A percentile compares a stretch with the other conserved stretches of the same genome.
phyloP scores from a whole-genome alignment of 176 grass and related monocot species.

The Microstegium vimineum region DNA sequence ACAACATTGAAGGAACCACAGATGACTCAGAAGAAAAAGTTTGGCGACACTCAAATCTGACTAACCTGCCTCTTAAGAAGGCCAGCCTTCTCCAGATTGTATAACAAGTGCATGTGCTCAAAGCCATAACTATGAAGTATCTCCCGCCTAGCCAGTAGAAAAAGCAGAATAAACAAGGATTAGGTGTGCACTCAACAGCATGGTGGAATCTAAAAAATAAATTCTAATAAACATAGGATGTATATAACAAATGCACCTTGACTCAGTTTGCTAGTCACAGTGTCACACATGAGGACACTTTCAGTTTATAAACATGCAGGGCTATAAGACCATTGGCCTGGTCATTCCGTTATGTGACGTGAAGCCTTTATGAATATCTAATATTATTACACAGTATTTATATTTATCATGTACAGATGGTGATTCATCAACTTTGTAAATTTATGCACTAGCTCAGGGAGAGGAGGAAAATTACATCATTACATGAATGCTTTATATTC shows the following conservation, averaged over 20 bases:
- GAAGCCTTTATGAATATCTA: background rate
- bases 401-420: background rate
- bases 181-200: background rate
- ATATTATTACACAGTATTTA: background rate
- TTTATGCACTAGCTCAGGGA: background rate
- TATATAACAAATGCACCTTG: background rate
- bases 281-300: background rate
- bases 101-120: slow-evolving; percentile 79
- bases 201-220: background rate
- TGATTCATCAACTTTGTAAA: background rate
- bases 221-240: background rate
- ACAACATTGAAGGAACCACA: background rate
- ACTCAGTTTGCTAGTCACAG: background rate
- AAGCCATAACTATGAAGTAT: slow-evolving; percentile 98
- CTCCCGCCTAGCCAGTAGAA: slow-evolving; percentile 53
- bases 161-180: background rate
- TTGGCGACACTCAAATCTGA: slow-evolving; percentile 13
- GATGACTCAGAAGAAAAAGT: background rate
- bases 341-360: background rate
- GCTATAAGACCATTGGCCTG: background rate
- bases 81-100: slow-evolving; percentile 91
- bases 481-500: background rate
- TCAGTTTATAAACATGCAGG: background rate
- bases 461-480: background rate
- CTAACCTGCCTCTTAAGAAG: slow-evolving; percentile 85